These are phyloP conservation scores for Penicillium chermesinum DNA, from an alignment of 495 filamentous ascomycete species.

Conservation along the genomic window DNA sequence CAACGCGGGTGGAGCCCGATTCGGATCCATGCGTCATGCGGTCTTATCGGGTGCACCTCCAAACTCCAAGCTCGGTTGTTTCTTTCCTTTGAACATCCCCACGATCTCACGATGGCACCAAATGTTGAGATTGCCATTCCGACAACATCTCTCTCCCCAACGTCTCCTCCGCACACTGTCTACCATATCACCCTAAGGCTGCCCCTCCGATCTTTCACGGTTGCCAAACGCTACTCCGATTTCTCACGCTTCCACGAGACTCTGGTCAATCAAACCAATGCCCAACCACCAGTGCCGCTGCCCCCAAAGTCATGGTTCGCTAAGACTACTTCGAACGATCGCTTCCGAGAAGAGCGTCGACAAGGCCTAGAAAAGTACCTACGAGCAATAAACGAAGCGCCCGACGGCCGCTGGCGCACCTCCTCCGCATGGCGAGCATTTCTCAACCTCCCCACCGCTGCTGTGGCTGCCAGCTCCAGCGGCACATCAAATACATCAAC, in stretches of 20 bases:
- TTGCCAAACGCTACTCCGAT: constrained; percentile 93
- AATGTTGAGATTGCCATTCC: constrained; percentile 79
- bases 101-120: constrained; percentile 65
- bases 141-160: constrained; percentile 56
- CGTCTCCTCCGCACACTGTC: constrained; percentile 72
- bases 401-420: constrained; percentile 81
- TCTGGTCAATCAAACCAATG: constrained; percentile 58
- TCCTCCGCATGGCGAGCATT: constrained; percentile 81
- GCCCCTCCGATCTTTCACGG: constrained; percentile 78
- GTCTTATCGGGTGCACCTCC: background rate
- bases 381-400: constrained; percentile 65
- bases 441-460: constrained; percentile 67
- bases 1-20: background rate
- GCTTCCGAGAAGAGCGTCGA: constrained; percentile 75
- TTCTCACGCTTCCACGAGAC: constrained; percentile 71
- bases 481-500: constrained; percentile 27
- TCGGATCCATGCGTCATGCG: constrained; percentile 12
- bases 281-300: constrained; percentile 59
- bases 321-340: constrained; percentile 68
- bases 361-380: constrained; percentile 76
- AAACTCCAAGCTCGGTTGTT: background rate
- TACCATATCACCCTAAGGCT: constrained; percentile 90
- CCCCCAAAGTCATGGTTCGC: constrained; percentile 83
- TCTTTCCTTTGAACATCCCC: background rate
- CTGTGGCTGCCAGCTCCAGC: constrained; percentile 35